Base-by-base conservation (phyloP, 2,329 filamentous ascomycete genomes). In the Hypoxylon sp. region DNA sequence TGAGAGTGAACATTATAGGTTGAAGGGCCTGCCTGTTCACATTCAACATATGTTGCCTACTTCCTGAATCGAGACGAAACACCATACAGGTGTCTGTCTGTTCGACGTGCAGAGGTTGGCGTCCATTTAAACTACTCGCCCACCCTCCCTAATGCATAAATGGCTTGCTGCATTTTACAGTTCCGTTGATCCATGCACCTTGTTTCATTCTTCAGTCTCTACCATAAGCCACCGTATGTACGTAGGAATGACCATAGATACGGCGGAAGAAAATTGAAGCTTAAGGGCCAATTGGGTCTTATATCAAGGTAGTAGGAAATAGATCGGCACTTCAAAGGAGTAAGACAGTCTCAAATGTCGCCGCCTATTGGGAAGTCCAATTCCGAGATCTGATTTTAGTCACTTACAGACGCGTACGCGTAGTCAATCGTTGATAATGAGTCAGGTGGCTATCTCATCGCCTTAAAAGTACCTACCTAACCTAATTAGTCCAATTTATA, bases 71-170 rank as follows among this genome's bases (percentile, higher is more conserved):
- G n/a, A 18, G 4, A 4, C 33, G 28, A 6, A 38, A 38, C 18
- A 14, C 26, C 14, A n/a, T 26, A 24, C 11, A 20, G 26, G 32
- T 22, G 8, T 51, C 28, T 26, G n/a, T 62, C 28, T 30, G 24
- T 26, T 22, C 24, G 20, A 12, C 12, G 6, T 38, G 36, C 30
- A 53, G 49, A 18, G 51, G 36, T 55, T 45, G 58, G 59, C 51
- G 51, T 63, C 51, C 60, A 57, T 54, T 60, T 24, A 49, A 12
- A 18, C 9, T 26, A 2, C 38, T 56, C 20, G 8, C 14, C 42
- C 28, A 50, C 46, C 60, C 64, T 46, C 44, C 49, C 30, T 38
- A 2, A 38, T 48, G 32, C 22, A 46, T 52, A 9, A 46, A 36
- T 42, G 14, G 14, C 32, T 50, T 22, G 9, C 11, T 9, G 3